Evolutionary conservation across 306 rosid species (phyloP).

Genomic region (Malus asiatica): DNA sequence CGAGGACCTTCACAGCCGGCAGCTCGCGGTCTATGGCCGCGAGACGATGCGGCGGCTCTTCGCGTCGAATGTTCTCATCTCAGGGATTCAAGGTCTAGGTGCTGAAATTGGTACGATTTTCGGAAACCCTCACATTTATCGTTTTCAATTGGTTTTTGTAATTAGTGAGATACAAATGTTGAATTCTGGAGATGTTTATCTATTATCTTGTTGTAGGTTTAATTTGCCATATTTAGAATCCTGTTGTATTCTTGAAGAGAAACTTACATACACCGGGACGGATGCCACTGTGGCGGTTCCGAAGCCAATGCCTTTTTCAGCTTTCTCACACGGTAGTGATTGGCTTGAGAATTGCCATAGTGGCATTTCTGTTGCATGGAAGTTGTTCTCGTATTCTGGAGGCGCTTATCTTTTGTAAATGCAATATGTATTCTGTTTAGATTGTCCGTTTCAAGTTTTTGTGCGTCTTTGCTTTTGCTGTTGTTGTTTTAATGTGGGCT

Average conservation of each 20-base stretch:
- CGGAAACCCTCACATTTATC: neutral
- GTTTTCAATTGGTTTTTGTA: neutral
- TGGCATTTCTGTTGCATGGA: too few species aligned
- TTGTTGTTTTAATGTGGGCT: neutral
- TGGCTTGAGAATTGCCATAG: too few species aligned
- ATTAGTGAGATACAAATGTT: neutral
- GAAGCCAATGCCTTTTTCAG: too few species aligned
- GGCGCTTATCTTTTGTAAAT: neutral
- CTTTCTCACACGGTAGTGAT: too few species aligned
- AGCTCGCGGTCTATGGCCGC: conserved; percentile 92
- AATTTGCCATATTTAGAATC: too few species aligned
- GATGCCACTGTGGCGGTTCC: too few species aligned
- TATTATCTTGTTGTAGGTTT: neutral
- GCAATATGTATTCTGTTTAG: neutral
- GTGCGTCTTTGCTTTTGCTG: too few species aligned
- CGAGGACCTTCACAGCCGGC: conserved; percentile 97
- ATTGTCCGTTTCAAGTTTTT: neutral
- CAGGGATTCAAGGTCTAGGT: conserved; percentile 94
- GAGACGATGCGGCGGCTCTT: conserved; percentile 90
- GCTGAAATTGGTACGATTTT: conserved; percentile 72
- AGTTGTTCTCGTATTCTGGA: too few species aligned
- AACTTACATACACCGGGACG: too few species aligned
- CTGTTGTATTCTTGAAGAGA: too few species aligned
- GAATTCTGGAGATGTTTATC: neutral
- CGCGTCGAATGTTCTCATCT: conserved; percentile 67